Base-by-base conservation (phyloP, 2,329 filamentous ascomycete species). In the Monilinia polystroma region DNA sequence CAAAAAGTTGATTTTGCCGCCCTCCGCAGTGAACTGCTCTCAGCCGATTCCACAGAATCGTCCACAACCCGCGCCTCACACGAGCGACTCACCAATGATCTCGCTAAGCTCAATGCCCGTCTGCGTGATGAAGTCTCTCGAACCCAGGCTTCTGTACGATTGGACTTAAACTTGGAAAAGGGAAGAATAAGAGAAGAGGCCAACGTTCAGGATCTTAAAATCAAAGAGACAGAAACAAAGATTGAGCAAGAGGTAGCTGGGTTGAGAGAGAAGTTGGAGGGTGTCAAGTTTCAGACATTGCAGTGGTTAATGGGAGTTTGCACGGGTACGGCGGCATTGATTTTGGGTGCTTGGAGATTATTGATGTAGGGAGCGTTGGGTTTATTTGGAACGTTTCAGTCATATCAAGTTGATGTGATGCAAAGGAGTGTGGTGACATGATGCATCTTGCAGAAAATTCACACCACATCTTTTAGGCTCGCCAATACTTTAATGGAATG, bases 1-100 rank as follows among this genome's bases (percentile, higher is more conserved):
- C 88, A 98, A 77, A 98, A 98, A 79, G 95, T 98, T 70, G 95
- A 99, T 80, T 98, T 99, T 76, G 93, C 94, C 69, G 97, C 98
- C 81, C 87, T 98, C 54, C 92, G 95, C 72, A 96, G 92, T 67
- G 95, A 99, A 79, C 87, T 99, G 29, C 86, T 97, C 29, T 93
- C 92, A 7, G 90, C 93, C 60, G 95, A 98, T 80, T 93, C 90
- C 72, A 95, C 92, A 63, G 95, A 99, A 81, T 89, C 90, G 35
- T 91, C 92, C 73, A 87, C 96, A 53, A 98, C 95, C 35, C 89
- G 93, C 63, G 89, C 90, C 16, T 90, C 93, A 32, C 93, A 99
- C 80, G 95, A 99, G 79, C 88, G 93, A 26, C 84, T 99, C 67
- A 92, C 92, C 63, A 97, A 97, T 76, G 95, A 99, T 77, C 88